Evolutionary conservation across 345 rosid species (phyloP).

Genomic region (Boechera stricta): DNA sequence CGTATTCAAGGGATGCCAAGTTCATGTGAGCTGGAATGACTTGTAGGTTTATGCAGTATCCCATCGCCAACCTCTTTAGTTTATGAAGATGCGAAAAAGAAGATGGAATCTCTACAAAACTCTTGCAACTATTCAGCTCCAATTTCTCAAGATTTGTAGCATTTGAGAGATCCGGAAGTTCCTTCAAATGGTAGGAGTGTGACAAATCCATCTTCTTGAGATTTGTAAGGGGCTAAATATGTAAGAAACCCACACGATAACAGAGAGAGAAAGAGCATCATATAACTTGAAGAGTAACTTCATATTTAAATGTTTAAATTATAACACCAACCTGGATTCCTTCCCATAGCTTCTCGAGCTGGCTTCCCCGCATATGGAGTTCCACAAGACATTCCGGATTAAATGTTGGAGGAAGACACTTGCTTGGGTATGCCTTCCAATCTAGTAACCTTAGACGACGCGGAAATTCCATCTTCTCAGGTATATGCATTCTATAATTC

Average conservation of each 20-base stretch:
- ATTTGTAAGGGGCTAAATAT: neutral
- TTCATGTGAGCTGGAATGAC: neutral
- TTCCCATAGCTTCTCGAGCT: slow-evolving; percentile 34
- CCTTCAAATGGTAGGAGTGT: too few species aligned
- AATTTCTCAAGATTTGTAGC: neutral
- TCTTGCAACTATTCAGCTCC: neutral
- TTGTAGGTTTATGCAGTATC: neutral
- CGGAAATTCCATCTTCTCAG: slow-evolving; percentile 7
- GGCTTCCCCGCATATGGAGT: neutral
- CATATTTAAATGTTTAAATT: neutral
- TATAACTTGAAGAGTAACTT: neutral
- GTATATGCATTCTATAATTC: neutral
- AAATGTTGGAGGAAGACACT: slow-evolving; percentile 32
- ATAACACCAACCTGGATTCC: slow-evolving; percentile 46
- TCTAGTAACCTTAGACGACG: slow-evolving; percentile 21
- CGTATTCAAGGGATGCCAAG: neutral
- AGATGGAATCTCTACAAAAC: neutral
- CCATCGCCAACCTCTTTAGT: neutral
- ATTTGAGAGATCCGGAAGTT: neutral
- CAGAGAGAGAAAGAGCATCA: neutral
- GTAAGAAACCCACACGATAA: neutral
- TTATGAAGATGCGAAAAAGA: neutral
- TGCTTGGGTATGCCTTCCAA: slow-evolving; percentile 36
- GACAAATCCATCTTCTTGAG: too few species aligned
- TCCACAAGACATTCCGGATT: slow-evolving; percentile 6